Evolutionary conservation across 1,139 yeast species (phyloP).

Genomic region (Meyerozyma athensensis): DNA sequence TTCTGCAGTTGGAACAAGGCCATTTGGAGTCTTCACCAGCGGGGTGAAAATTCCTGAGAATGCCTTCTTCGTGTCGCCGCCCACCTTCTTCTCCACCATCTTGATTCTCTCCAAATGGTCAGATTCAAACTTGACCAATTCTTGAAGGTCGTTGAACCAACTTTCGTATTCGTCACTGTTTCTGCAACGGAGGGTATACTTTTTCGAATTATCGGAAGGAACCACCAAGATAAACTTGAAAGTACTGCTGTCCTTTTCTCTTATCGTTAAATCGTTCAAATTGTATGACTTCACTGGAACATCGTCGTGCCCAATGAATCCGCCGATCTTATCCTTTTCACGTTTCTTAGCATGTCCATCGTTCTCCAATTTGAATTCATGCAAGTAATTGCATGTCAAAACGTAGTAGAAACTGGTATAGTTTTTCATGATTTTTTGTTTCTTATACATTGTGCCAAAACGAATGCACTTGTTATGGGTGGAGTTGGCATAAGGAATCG

Average conservation of each 20-base stretch:
- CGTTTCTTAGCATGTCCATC: constrained; percentile 17
- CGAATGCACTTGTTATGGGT: constrained; percentile 43
- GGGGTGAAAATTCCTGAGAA: constrained; percentile 38
- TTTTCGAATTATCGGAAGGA: constrained; percentile 25
- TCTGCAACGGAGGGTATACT: constrained; percentile 37
- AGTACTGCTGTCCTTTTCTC: constrained; percentile 29
- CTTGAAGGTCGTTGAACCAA: constrained; percentile 39
- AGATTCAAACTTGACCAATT: constrained; percentile 33
- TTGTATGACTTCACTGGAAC: constrained; percentile 41
- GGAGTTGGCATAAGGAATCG: constrained; percentile 33
- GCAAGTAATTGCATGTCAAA: constrained; percentile 42
- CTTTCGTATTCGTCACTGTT: constrained; percentile 24
- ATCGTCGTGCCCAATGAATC: constrained; percentile 40
- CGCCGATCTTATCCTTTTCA: constrained; percentile 35
- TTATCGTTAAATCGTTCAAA: constrained; percentile 34
- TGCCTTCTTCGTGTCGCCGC: not conserved
- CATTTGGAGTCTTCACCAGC: constrained; percentile 30
- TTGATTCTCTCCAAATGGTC: constrained; percentile 32
- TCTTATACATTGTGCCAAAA: constrained; percentile 40
- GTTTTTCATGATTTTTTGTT: constrained; percentile 38
- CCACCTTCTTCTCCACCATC: constrained; percentile 27
- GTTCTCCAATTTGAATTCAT: constrained; percentile 38
- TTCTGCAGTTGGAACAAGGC: constrained; percentile 11
- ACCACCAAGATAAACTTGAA: constrained; percentile 34
- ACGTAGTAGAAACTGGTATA: constrained; percentile 37